phyloP scores from a whole-genome alignment of 805 yeast genomes.

The Isabelozyma heimii region DNA sequence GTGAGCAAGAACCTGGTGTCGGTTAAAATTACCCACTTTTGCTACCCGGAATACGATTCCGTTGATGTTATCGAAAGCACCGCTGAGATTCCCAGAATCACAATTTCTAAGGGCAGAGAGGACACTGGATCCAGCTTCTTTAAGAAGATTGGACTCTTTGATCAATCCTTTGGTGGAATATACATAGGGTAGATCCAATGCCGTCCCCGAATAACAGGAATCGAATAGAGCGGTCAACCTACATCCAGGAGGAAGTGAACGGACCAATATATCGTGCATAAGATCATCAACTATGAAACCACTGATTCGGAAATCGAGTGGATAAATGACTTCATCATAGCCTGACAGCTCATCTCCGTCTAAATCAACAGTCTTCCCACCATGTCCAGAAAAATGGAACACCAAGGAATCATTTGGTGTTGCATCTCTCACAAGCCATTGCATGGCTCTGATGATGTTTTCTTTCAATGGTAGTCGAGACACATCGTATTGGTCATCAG shows the following conservation, averaged over 20 bases:
- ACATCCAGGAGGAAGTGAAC: constrained; percentile 33
- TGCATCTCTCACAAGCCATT: constrained; percentile 38
- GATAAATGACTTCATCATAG: constrained; percentile 34
- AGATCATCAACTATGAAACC: constrained; percentile 37
- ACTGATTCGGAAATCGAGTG: constrained; percentile 29
- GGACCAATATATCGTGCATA: constrained; percentile 39
- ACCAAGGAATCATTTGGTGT: constrained; percentile 37
- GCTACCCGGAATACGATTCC: constrained; percentile 33
- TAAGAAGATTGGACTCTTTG: constrained; percentile 34
- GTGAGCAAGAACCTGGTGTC: constrained; percentile 23
- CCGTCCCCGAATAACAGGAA: constrained; percentile 41
- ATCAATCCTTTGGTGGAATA: constrained; percentile 38
- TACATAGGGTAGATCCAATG: constrained; percentile 38
- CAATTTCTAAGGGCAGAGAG: constrained; percentile 28
- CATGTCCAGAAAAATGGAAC: constrained; percentile 40
- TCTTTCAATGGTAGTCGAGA: constrained; percentile 31
- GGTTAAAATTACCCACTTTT: constrained; percentile 11
- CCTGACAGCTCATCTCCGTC: constrained; percentile 40
- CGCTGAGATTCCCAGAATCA: constrained; percentile 34
- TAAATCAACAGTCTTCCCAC: constrained; percentile 31
- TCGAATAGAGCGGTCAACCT: constrained; percentile 37
- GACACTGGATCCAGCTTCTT: constrained; percentile 35
- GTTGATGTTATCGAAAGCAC: constrained; percentile 33
- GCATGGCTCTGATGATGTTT: constrained; percentile 36
- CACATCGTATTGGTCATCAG: constrained; percentile 31